Evolutionary conservation across 371 early-diverging fungal species (phyloP), one percentile per base, ranked within the genome.

Genomic region (Mortierella sp.): DNA sequence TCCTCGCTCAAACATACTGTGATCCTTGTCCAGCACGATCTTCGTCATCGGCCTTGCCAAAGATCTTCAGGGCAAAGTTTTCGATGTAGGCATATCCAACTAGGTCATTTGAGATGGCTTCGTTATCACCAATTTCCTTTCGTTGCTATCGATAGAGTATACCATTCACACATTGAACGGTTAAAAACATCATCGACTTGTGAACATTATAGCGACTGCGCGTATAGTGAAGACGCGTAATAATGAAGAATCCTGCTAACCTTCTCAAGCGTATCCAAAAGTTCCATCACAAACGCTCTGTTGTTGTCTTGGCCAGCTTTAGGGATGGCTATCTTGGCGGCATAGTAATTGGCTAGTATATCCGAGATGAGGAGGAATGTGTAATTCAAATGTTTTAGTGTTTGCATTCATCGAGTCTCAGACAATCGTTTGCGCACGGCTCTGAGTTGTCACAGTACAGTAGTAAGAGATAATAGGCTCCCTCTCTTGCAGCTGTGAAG

Each of bases 381-480:
- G 53, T 38, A 11, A 58, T 11, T 9, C 19, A 10, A 10, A 0
- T 50, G 67, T 48, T 45, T 50, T 10, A 57, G 38, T 41, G 60
- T n/a, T n/a, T 38, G n/a, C 60, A 24, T 38, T 33, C 24, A 38
- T 53, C 16, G 19, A 19, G 62, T 22, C 45, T 21, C 50, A 4
- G 45, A 57, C 41, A 53, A 38, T 53, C 28, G 47, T 11, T 48
- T 43, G 45, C 10, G 47, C 16, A 19, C n/a, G 38, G 32, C 19
- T 50, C 28, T 63, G 9, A 21, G 21, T 33, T 33, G 40, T 38
- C 7, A 15, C 63, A 77, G 65, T 89, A 96, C 97, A 96, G 83
- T 96, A 98, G 74, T 98, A 98, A 0, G 98, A 85, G 6, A 97
- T 88, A 21, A 96, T 84, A 9, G 97, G 97, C 48, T 97, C 97